A percentile compares a stretch with the other conserved stretches of the same genome.
phyloP scores from a whole-genome alignment of 1,284 basidiomycete genomes.

The Rhodotorula sp. region DNA sequence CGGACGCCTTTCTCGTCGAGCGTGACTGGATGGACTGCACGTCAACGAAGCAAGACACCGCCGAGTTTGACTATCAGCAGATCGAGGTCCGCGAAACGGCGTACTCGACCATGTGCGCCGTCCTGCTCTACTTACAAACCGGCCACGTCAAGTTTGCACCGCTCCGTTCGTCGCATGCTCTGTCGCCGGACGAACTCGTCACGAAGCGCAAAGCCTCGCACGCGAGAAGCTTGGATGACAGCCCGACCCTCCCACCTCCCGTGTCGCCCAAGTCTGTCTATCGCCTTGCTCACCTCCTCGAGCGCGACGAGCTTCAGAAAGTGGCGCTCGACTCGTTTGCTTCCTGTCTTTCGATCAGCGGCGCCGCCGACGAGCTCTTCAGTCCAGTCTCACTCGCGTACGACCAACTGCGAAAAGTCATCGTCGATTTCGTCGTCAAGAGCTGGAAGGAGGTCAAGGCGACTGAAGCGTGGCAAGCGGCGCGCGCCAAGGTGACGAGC shows the following conservation, averaged over 20 bases:
- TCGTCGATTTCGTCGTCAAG: not conserved
- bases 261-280: constrained; percentile 15
- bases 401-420: not conserved
- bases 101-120: constrained; percentile 5
- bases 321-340: not conserved
- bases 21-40: not conserved
- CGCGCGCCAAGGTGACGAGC: too few relatives aligned
- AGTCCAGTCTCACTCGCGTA: not conserved
- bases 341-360: not conserved
- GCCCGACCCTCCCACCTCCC: not conserved
- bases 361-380: not conserved
- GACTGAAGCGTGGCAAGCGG: not conserved
- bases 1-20: not conserved
- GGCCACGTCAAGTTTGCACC: not conserved
- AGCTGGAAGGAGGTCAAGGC: not conserved
- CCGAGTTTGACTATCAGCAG: not conserved
- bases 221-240: fast-evolving
- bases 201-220: too few relatives aligned
- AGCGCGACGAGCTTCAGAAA: not conserved
- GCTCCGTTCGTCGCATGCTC: not conserved
- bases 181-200: not conserved
- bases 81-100: not conserved
- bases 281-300: constrained; percentile 15
- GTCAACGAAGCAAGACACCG: not conserved
- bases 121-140: not conserved